Base-by-base conservation (phyloP, 176 grass and related monocot species). In the Paspalum vaginatum region DNA sequence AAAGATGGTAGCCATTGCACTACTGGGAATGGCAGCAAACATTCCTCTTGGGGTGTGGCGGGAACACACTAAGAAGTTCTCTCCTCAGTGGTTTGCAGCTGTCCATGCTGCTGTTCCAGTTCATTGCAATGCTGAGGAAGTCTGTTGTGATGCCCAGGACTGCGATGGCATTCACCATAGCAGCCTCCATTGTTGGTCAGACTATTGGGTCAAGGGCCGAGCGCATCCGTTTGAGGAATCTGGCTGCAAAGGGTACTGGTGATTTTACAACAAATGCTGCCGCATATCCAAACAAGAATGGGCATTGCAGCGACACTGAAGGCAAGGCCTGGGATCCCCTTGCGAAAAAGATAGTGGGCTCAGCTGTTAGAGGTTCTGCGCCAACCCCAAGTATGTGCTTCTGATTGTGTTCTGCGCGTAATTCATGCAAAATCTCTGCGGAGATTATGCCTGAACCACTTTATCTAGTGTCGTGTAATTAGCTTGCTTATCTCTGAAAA, bases 81-180 rank as follows among this genome's bases (percentile, higher is more conserved):
- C 96, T 3, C 84, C 91, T 2, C 90, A 99, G 43, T 95, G 96
- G 96, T 95, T 99, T 60, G 90, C 88, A 62, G 96, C 90, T 12
- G 75, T 99, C 26, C 96, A 99, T 40, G 93, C 90, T 0, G 96
- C 93, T 11, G 93, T 99, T 58, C 96, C 96, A n/a, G 1, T 91
- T 95, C 83, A 88, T 99, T 18, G 90, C 75, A 56, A 99, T 99
- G 96, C 74, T 99, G 26, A 91, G 96, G 88, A 99, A 99, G 72
- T 95, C 86, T 41, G 88, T 93, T 15, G 50, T 88, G 75, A 99
- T 99, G 96, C 96, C 96, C 12, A 99, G 86, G 82, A 87, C 88
- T 17, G 96, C 90, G 0, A 99, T 99, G 96, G 92, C 74, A 27
- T 87, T 99, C 75, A 99, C 96, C 61, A 88, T 99, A 82, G 96